Evolutionary conservation across 257 asterid species (phyloP), one percentile per base, ranked within the genome.

Genomic region (Solanum tacnaense): DNA sequence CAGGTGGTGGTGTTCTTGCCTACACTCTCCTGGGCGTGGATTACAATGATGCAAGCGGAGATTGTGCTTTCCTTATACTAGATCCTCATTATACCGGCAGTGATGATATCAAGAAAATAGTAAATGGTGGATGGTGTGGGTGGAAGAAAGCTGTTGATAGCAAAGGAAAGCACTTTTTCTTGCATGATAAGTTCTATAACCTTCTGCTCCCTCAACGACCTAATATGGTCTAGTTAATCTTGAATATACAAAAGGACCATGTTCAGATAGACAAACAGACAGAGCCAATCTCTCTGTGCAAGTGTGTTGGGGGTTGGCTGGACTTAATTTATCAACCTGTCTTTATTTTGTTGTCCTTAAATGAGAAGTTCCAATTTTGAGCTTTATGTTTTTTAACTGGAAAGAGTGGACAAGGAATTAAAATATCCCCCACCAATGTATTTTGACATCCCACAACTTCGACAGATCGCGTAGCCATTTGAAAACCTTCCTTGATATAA

Each of bases 1-100:
- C 96, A 97, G 99, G 99, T 88, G 99, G 99, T 86, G 99, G 99
- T 81, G 99, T 97, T 89, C 96, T 96, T 74, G 99, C 99, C 3
- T 96, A 96, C 87, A 97, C 99, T 2, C 98, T 97, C 78, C 88
- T 96, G 90, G 98, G 99, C 25, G 96, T 97, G 41, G 98, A 97
- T 89, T 97, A 95, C 87, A 92, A 94, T 10, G 98, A 96, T 23
- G 92, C 90, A 49, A 96, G 92, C 56, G 99, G 99, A 85, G 99
- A 97, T 83, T 96, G 98, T 38, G 98, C 98, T 9, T 96, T 96
- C 90, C 99, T 97, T 62, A 95, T 97, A 92, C 96, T 95, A 3
- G 98, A 96, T 87, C 99, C 99, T 70, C 99, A 97, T 88, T 97
- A 95, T 89, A 94, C 98, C 0, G 98, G 99, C 82, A 92, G 73